These are phyloP conservation scores for Agroathelia rolfsii DNA, from an alignment of 1,284 basidiomycete species.

Conservation along the genomic window DNA sequence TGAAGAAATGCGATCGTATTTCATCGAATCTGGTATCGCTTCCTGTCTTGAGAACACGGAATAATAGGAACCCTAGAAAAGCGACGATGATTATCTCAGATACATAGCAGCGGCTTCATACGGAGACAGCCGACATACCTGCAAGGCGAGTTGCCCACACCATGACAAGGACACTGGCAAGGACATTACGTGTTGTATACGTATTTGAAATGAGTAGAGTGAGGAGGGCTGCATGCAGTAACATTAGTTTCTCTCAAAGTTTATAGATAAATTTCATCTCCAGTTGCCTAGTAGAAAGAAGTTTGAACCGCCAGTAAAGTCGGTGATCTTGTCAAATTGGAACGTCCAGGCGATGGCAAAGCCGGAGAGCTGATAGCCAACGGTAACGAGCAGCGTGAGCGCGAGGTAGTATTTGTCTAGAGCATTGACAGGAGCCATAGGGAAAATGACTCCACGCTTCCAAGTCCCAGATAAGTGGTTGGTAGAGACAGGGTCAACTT, in stretches of 20 bases:
- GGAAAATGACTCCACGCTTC: too few species aligned
- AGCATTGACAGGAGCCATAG: constrained; percentile 39
- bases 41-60: constrained; percentile 57
- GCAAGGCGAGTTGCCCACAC: constrained; percentile 52
- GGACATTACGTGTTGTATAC: constrained; percentile 51
- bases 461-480: too few species aligned
- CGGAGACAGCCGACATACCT: constrained; percentile 20
- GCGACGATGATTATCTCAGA: too few species aligned
- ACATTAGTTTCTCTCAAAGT: background rate
- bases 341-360: constrained; percentile 64
- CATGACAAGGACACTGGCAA: constrained; percentile 51
- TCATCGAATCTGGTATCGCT: constrained; percentile 60
- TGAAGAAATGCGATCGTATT: constrained; percentile 57
- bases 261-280: constrained; percentile 1
- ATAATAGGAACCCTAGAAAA: constrained; percentile 54
- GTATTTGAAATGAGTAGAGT: constrained; percentile 44
- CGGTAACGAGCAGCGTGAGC: constrained; percentile 58
- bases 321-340: constrained; percentile 70
- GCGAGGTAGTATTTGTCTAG: constrained; percentile 59
- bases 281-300: constrained; percentile 51
- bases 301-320: constrained; percentile 60
- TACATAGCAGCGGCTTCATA: too few species aligned
- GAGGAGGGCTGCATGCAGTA: constrained; percentile 45
- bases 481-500: too few species aligned
- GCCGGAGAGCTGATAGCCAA: constrained; percentile 55